Evolutionary conservation across 441 rosid genomes (phyloP).

Genomic region (Gossypium gossypioides): DNA sequence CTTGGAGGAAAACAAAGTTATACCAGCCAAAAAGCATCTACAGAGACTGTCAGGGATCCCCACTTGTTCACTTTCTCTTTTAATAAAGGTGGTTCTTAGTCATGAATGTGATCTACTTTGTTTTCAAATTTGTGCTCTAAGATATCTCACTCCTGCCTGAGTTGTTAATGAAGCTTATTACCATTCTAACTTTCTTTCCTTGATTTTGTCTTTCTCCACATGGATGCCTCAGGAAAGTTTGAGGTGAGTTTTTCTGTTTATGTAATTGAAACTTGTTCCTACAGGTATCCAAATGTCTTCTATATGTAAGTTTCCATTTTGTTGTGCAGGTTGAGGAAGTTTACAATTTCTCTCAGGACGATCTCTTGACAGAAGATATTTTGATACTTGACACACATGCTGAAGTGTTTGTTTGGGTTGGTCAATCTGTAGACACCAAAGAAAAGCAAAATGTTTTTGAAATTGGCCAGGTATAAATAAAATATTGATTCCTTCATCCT

Average conservation of each 20-base stretch:
- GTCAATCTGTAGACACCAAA: conserved; percentile 70
- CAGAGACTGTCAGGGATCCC: conserved; percentile 72
- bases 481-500: conserved; percentile 1
- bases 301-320: conserved; percentile 16
- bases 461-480: conserved; percentile 67
- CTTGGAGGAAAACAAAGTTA: conserved; percentile 94
- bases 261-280: conserved; percentile 11
- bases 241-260: conserved; percentile 53
- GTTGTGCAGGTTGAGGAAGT: conserved; percentile 75
- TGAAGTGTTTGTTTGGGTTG: conserved; percentile 97
- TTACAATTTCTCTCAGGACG: conserved; percentile 86
- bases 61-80: conserved; percentile 66
- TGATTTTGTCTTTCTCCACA: conserved; percentile 32
- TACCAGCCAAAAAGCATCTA: conserved; percentile 57
- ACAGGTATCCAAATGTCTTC: conserved; percentile 13
- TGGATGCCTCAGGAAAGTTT: conserved; percentile 70
- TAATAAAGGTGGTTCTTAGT: conserved; percentile 50
- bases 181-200: conserved; percentile 37
- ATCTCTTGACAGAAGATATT: conserved; percentile 84
- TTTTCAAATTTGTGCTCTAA: not conserved
- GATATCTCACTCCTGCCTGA: conserved; percentile 4
- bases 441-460: conserved; percentile 90
- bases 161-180: conserved; percentile 18
- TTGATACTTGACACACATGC: conserved; percentile 87
- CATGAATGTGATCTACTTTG: conserved; percentile 9